Percentiles rank a stretch among this genome's conserved stretches.
These are phyloP conservation scores for Globomyces pollinis-pini DNA, from an alignment of 192 early-diverging fungal species.

Conservation along the genomic window DNA sequence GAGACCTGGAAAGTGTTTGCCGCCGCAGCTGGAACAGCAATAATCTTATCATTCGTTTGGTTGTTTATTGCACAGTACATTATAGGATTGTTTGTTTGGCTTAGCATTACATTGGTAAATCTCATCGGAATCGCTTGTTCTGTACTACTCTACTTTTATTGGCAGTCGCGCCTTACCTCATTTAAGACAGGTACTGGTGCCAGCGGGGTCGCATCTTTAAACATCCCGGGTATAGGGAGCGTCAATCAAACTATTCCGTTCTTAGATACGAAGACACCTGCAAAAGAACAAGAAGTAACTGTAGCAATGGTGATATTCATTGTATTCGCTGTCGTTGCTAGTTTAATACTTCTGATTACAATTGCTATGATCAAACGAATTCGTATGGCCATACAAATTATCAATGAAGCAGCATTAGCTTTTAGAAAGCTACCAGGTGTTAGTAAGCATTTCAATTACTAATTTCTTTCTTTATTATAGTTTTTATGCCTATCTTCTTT, in stretches of 20 bases:
- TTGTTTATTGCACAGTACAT: conserved; percentile 26
- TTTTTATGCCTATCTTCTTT: conserved; percentile 21
- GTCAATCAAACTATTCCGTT: not conserved
- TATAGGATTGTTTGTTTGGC: conserved; percentile 29
- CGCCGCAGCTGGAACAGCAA: conserved; percentile 11
- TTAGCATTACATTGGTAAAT: conserved; percentile 25
- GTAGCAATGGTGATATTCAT: conserved; percentile 11
- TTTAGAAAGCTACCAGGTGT: conserved; percentile 35
- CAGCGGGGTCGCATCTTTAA: conserved; percentile 1
- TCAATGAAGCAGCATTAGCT: conserved; percentile 41
- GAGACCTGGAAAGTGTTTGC: conserved; percentile 7
- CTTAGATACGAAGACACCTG: not conserved
- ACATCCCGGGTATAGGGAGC: not conserved
- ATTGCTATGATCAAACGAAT: conserved; percentile 44
- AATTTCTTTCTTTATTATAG: conserved; percentile 4
- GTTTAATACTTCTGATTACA: conserved; percentile 34
- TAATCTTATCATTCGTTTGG: conserved; percentile 32
- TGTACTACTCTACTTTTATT: conserved; percentile 25
- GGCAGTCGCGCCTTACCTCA: conserved; percentile 11
- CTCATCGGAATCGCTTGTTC: conserved; percentile 20
- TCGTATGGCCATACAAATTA: conserved; percentile 40
- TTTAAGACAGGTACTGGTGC: conserved; percentile 1
- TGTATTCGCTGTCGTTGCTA: conserved; percentile 23
- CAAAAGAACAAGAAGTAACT: conserved; percentile 6
- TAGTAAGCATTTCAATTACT: conserved; percentile 16